Base-by-base conservation (phyloP, 345 rosid species). In the Rhodamnia argentea region DNA sequence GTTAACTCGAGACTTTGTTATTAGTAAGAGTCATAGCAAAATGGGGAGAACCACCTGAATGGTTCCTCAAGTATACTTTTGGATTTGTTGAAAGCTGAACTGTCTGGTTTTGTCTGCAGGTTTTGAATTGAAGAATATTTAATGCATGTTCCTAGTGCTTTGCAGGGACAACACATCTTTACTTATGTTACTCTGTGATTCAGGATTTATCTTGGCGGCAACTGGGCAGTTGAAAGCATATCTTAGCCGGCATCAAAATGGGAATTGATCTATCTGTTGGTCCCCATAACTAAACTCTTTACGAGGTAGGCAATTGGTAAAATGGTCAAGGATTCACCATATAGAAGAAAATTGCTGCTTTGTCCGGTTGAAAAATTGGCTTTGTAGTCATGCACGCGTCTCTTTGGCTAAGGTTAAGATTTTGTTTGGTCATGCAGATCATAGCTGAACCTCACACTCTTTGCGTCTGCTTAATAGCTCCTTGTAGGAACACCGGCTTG, bases 201-300 rank as follows among this genome's bases (percentile, higher is more conserved):
- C 89, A 96, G 99, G 99, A 86, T 90, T 96, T 84, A 92, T 96
- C 87, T 86, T 94, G 91, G 96, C 99, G 32, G 96, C 99, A 51
- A 92, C 89, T 56, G 92, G 92, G 86, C 88, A 94, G 88, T 91
- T 94, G 91, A 94, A 94, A 86, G 88, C 92, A 55, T 91, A 93
- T 92, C 89, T 93, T 56, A 85, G 87, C 81, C 87, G 76, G 57
- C 89, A 70, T 57, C 96, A 90, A 86, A 94, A 94, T 85, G 93
- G 95, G 70, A 84, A 85, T 83, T 92, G 86, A 87, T 83, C 53
- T 78, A 86, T 83, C 58, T 15, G 29, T 32, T 54, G 54, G 82
- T 76, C 54, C 29, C 62, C 16, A n/a, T 82, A 20, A 55, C 24
- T 50, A 13, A 32, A 27, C 16, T 4, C 40, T 18, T 70, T 88